A percentile compares a stretch with the other conserved stretches of the same genome.
Conservation (phyloP, 192 early-diverging fungal genomes). For the Linnemannia schmuckeri region DNA sequence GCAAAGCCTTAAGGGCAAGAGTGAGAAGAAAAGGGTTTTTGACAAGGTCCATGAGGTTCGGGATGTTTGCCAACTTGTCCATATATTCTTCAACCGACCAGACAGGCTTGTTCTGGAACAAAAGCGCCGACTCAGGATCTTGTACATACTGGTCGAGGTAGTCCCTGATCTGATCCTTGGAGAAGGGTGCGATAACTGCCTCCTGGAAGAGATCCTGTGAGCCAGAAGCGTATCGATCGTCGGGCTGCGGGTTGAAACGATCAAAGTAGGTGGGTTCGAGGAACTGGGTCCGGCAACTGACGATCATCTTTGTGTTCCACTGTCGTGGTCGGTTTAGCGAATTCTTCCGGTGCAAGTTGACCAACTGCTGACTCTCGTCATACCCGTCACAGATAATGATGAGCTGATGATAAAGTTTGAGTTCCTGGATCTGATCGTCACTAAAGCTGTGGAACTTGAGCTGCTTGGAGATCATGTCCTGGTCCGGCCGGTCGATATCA, state of each 20-base stretch:
- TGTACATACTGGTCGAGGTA: neutral
- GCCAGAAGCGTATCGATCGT: neutral
- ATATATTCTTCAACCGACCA: neutral
- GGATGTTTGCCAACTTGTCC: neutral
- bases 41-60: neutral
- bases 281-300: slow-evolving; percentile 8
- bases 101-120: neutral
- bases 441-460: neutral
- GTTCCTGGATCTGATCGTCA: neutral
- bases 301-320: neutral
- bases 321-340: neutral
- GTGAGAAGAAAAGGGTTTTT: slow-evolving; percentile 5
- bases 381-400: slow-evolving; percentile 13
- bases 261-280: neutral
- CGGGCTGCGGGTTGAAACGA: neutral
- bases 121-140: neutral
- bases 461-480: neutral
- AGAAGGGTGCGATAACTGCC: slow-evolving; percentile 4
- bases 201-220: neutral
- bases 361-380: neutral
- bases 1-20: neutral
- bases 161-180: neutral
- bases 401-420: neutral
- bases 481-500: neutral
- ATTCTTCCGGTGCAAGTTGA: neutral